A percentile compares a stretch with the other conserved stretches of the same genome.
These are phyloP conservation scores for Diplodia seriata DNA, from an alignment of 2,329 filamentous ascomycete species.

Conservation along the genomic window DNA sequence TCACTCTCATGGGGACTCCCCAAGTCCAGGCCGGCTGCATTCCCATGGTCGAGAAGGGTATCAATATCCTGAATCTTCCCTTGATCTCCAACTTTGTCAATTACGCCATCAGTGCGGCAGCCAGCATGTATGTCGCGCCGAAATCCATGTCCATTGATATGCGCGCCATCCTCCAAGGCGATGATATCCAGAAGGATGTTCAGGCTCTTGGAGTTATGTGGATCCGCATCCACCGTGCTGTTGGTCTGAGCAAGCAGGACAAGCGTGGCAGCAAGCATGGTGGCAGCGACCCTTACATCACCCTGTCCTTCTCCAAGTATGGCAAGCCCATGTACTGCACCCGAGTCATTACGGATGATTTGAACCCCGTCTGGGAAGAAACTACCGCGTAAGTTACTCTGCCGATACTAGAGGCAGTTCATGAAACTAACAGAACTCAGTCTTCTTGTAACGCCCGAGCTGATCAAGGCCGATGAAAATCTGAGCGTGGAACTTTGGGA, in stretches of 20 bases:
- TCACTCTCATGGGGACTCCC: slow-evolving; percentile 92
- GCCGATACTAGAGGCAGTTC: not conserved
- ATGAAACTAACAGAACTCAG: not conserved
- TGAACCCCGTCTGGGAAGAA: slow-evolving; percentile 93
- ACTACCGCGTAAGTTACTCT: slow-evolving; percentile 63
- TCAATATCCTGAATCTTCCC: slow-evolving; percentile 90
- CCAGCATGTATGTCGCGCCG: slow-evolving; percentile 90
- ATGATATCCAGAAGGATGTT: slow-evolving; percentile 89
- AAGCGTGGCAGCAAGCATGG: slow-evolving; percentile 80
- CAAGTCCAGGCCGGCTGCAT: slow-evolving; percentile 89
- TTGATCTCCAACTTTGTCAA: slow-evolving; percentile 97
- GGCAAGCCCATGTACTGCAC: slow-evolving; percentile 98
- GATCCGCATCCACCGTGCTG: slow-evolving; percentile 87
- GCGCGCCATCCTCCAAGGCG: slow-evolving; percentile 86
- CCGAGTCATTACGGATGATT: slow-evolving; percentile 90
- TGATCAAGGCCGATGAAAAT: slow-evolving; percentile 93
- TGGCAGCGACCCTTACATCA: slow-evolving; percentile 95
- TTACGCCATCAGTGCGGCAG: slow-evolving; percentile 86
- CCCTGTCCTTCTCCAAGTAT: slow-evolving; percentile 93
- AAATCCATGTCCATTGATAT: slow-evolving; percentile 94
- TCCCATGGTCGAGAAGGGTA: slow-evolving; percentile 88
- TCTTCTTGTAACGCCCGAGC: slow-evolving; percentile 82
- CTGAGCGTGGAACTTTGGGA: slow-evolving; percentile 96
- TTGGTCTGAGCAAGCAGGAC: slow-evolving; percentile 91
- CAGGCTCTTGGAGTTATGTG: slow-evolving; percentile 88